Evolutionary conservation across 176 grass and related monocot species (phyloP).

Genomic region (Guadua angustifolia): DNA sequence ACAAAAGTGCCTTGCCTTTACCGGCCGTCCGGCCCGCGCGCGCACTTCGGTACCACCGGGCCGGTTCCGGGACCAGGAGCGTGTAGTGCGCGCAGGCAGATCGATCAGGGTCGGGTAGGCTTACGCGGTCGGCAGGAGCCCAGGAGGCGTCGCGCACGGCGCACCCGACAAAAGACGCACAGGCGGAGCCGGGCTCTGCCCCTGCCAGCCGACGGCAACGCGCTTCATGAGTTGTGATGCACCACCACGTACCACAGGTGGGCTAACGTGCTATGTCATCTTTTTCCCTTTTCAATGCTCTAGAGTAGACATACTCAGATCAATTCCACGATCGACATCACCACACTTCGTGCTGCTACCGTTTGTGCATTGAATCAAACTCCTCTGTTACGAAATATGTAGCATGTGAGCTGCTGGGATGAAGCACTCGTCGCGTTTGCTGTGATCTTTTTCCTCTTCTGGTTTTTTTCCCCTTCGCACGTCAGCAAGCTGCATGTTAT

Average conservation of each 20-base stretch:
- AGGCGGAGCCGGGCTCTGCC: too few species aligned
- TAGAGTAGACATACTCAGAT: too few species aligned
- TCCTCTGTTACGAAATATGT: not conserved
- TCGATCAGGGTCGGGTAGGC: not conserved
- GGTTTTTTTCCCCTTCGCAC: too few species aligned
- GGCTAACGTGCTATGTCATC: not conserved
- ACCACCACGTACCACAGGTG: not conserved
- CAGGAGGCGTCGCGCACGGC: not conserved
- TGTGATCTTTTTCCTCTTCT: too few species aligned
- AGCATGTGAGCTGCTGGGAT: not conserved
- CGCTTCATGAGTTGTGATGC: constrained; percentile 6
- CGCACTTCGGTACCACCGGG: not conserved
- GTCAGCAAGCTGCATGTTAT: not conserved
- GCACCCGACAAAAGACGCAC: not conserved
- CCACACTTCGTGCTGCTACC: not conserved
- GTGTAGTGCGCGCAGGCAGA: not conserved
- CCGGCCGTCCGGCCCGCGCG: not conserved
- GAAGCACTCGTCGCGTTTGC: not conserved
- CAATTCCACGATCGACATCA: too few species aligned
- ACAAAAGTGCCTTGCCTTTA: not conserved
- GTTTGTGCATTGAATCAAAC: not conserved
- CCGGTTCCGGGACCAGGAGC: not conserved
- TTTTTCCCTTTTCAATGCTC: too few species aligned
- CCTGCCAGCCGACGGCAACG: not conserved
- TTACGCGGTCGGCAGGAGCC: constrained; percentile 7